Percentiles rank a stretch among this genome's conserved stretches.
These are phyloP conservation scores for Pseudoturritis turrita DNA, from an alignment of 345 rosid genomes.

Conservation along the genomic window DNA sequence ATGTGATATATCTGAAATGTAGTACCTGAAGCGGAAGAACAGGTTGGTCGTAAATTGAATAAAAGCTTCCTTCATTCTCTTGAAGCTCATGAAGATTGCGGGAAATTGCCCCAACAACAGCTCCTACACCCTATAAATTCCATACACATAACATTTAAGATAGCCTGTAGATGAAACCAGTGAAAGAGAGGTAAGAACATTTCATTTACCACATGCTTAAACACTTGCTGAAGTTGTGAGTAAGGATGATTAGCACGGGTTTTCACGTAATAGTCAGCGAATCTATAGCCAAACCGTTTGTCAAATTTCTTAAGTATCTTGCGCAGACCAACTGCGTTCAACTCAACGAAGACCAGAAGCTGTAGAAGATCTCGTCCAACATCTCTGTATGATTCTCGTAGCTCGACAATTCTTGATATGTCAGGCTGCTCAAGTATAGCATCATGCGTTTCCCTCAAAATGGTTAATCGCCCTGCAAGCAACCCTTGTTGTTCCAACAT, in stretches of 20 bases:
- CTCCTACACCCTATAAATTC: conserved; percentile 79
- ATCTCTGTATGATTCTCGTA: conserved; percentile 75
- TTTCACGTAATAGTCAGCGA: conserved; percentile 86
- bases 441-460: conserved; percentile 64
- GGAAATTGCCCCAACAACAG: conserved; percentile 96
- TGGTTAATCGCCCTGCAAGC: conserved; percentile 63
- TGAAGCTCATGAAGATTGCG: conserved; percentile 99
- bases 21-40: conserved; percentile 74
- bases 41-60: conserved; percentile 92
- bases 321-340: conserved; percentile 87
- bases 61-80: conserved; percentile 90
- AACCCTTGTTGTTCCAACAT: conserved; percentile 95
- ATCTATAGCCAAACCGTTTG: conserved; percentile 91
- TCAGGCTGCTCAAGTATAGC: conserved; percentile 63
- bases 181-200: background rate
- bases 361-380: conserved; percentile 73
- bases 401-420: conserved; percentile 51
- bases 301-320: conserved; percentile 97
- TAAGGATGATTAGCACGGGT: conserved; percentile 99
- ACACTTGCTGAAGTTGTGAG: conserved; percentile 98
- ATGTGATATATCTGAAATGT: background rate
- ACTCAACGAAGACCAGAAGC: conserved; percentile 82
- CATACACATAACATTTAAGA: background rate
- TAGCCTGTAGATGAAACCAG: conserved; percentile 6
- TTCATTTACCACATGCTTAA: conserved; percentile 92